phyloP scores from a whole-genome alignment of 176 grass and related monocot genomes.

The Tuctoria greenei region DNA sequence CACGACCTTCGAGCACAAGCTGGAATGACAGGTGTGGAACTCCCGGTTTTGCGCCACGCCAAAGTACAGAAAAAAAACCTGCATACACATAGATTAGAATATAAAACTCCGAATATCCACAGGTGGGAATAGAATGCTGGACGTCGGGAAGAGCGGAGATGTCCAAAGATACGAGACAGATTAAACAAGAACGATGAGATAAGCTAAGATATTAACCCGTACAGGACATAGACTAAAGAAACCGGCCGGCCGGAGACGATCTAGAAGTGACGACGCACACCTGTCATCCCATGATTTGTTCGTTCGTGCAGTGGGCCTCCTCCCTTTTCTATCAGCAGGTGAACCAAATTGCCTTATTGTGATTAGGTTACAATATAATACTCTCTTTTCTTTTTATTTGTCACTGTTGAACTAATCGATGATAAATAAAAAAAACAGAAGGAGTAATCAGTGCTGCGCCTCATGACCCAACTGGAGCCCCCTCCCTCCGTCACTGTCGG shows the following conservation, averaged over 20 bases:
- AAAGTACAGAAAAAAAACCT: neutral
- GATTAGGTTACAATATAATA: too few relatives aligned
- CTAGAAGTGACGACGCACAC: conserved; percentile 32
- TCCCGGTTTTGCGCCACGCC: neutral
- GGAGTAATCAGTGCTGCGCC: too few relatives aligned
- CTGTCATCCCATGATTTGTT: conserved; percentile 30
- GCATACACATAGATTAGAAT: neutral
- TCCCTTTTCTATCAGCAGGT: neutral
- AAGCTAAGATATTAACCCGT: conserved; percentile 28
- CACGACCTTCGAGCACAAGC: neutral
- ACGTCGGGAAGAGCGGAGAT: neutral
- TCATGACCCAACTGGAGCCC: neutral
- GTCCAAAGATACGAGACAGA: conserved; percentile 47
- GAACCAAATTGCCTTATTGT: conserved; percentile 22
- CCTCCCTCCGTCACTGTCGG: neutral
- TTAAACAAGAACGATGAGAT: conserved; percentile 18
- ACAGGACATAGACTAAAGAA: too few relatives aligned
- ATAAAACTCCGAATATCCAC: neutral
- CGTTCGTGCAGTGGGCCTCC: neutral
- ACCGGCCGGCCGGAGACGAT: neutral
- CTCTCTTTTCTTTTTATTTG: too few relatives aligned
- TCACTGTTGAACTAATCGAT: too few relatives aligned
- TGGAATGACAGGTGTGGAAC: neutral
- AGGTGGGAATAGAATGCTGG: conserved; percentile 16
- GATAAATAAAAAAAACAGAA: too few relatives aligned